Evolutionary conservation across 352 stramenopile species (phyloP).

Genomic region (Pythium pyrilobum): DNA sequence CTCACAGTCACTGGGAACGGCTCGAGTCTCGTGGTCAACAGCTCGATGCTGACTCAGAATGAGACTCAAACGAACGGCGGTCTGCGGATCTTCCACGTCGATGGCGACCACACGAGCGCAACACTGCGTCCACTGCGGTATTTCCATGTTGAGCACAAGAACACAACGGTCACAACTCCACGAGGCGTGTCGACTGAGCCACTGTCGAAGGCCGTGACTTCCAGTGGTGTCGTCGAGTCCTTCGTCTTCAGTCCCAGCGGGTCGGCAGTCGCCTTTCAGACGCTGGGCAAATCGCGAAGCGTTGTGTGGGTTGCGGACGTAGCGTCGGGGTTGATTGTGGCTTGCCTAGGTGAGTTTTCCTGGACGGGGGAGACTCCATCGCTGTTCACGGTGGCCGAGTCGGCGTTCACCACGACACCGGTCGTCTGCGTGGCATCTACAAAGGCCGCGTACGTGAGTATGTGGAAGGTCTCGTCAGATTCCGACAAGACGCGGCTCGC

Average conservation of each 20-base stretch:
- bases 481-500: neutral
- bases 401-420: neutral
- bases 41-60: conserved; percentile 3
- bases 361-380: neutral
- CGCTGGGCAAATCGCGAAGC: neutral
- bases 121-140: conserved; percentile 2
- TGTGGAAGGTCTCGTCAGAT: neutral
- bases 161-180: neutral
- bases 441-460: conserved; percentile 1
- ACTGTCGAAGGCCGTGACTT: neutral
- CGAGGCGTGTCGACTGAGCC: neutral
- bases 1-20: neutral
- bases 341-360: conserved; percentile 11
- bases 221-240: conserved; percentile 1
- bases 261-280: conserved; percentile 2
- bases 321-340: neutral
- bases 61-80: neutral
- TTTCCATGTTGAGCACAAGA: neutral
- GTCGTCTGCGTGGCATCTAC: neutral
- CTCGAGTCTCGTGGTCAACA: conserved; percentile 9
- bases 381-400: neutral
- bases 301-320: conserved; percentile 6
- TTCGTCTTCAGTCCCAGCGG: neutral
- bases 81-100: neutral
- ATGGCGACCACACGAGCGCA: neutral